These are phyloP conservation scores for Alternaria gansuensis DNA, from an alignment of 2,329 filamentous ascomycete genomes.

Conservation along the genomic window DNA sequence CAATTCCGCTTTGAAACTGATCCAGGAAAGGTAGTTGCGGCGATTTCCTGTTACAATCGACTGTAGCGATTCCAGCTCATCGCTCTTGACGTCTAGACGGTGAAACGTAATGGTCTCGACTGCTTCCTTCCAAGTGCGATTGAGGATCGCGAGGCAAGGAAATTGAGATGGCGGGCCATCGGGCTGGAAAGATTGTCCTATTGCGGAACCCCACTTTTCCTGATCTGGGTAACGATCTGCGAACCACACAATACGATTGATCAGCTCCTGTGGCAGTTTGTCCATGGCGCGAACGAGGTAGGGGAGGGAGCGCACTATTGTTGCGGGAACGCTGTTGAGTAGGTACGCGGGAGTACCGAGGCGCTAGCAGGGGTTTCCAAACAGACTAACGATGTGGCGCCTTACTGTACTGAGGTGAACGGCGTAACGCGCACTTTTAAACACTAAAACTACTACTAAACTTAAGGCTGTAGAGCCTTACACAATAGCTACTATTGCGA, in stretches of 20 bases:
- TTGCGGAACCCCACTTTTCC: conserved; percentile 12
- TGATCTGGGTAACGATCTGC: conserved; percentile 14
- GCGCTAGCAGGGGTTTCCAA: conserved; percentile 3
- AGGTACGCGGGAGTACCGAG: conserved; percentile 1
- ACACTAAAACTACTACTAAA: no score
- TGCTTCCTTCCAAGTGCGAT: conserved; percentile 19
- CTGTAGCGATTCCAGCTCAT: conserved; percentile 14
- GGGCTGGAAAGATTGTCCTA: conserved; percentile 6
- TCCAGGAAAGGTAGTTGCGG: conserved; percentile 8
- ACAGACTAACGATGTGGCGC: not conserved
- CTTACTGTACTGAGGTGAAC: no score
- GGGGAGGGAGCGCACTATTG: no score
- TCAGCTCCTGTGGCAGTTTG: conserved; percentile 28
- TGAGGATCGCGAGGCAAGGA: conserved; percentile 12
- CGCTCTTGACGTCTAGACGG: conserved; percentile 6
- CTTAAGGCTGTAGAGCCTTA: no score
- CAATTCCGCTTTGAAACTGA: conserved; percentile 8
- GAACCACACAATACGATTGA: conserved; percentile 20
- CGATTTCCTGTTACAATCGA: conserved; percentile 17
- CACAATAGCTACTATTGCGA: no score
- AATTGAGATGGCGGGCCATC: conserved; percentile 13
- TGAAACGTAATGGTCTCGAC: conserved; percentile 17
- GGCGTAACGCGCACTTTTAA: no score
- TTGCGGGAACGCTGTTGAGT: conserved; percentile 6
- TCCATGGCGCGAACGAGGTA: no score